Conservation (phyloP, 2,329 filamentous ascomycete genomes). For the Biscogniauxia marginata region DNA sequence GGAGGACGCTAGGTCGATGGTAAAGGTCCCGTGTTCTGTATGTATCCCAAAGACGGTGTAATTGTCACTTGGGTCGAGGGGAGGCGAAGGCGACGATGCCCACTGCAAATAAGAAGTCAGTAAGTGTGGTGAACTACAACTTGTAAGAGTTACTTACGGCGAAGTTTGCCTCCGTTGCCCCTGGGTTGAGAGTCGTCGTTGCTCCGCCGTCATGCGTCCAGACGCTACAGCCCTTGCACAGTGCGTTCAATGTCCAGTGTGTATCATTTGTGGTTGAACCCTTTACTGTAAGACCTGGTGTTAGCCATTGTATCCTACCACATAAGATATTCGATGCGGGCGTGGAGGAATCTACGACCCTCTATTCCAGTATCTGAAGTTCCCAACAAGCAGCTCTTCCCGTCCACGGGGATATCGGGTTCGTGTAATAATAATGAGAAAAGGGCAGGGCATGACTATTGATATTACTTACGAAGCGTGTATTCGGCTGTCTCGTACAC, state of each 20-base stretch:
- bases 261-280: constrained; percentile 37
- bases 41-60: constrained; percentile 18
- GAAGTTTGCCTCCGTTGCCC: constrained; percentile 17
- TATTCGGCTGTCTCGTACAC: constrained; percentile 35
- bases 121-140: neutral
- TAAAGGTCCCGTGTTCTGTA: constrained; percentile 20
- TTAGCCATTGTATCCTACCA: neutral
- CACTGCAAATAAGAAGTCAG: constrained; percentile 2
- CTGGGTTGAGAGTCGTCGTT: constrained; percentile 14
- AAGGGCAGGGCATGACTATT: too few species aligned
- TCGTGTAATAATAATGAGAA: too few species aligned
- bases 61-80: constrained; percentile 18
- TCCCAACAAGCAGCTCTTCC: too few species aligned
- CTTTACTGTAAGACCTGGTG: constrained; percentile 18
- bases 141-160: neutral
- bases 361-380: too few species aligned
- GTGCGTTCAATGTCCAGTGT: constrained; percentile 40
- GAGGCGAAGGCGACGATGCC: constrained; percentile 19
- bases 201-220: constrained; percentile 29
- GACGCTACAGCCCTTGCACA: constrained; percentile 39
- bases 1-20: constrained; percentile 15
- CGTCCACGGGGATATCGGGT: too few species aligned
- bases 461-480: constrained; percentile 20
- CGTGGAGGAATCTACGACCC: too few species aligned
- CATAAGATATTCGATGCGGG: neutral